These are phyloP conservation scores for Wickerhamiella azymoides DNA, from an alignment of 805 yeast species.

Conservation along the genomic window DNA sequence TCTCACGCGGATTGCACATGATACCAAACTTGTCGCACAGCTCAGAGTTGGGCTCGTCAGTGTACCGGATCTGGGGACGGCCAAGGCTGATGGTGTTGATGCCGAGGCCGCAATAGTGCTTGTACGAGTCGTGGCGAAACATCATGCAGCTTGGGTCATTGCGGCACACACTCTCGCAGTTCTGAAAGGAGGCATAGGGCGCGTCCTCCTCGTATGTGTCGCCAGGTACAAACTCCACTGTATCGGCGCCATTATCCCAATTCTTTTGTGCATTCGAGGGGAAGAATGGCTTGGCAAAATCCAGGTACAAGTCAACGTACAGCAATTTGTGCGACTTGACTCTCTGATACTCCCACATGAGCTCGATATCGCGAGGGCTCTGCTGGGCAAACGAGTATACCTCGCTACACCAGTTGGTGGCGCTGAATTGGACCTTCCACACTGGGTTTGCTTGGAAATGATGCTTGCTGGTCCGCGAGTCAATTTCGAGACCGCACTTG, in stretches of 20 bases:
- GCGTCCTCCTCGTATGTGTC: neutral
- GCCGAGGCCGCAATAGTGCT: conserved; percentile 21
- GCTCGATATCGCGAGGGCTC: conserved; percentile 16
- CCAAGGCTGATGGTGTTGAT: conserved; percentile 20
- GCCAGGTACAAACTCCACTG: conserved; percentile 12
- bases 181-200: conserved; percentile 17
- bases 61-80: conserved; percentile 16
- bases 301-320: conserved; percentile 20
- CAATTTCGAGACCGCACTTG: conserved; percentile 8
- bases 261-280: conserved; percentile 14
- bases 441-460: conserved; percentile 21
- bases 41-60: conserved; percentile 8
- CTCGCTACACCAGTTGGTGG: conserved; percentile 21
- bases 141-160: conserved; percentile 17
- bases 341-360: conserved; percentile 18
- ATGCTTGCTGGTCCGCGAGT: conserved; percentile 13
- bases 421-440: conserved; percentile 11
- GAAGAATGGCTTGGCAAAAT: conserved; percentile 18
- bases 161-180: conserved; percentile 18
- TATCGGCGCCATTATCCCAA: conserved; percentile 22
- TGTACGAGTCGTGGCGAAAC: conserved; percentile 19
- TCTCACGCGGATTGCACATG: conserved; percentile 11
- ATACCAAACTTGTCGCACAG: conserved; percentile 11
- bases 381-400: conserved; percentile 18
- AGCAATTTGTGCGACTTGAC: conserved; percentile 12